These are phyloP conservation scores for Brassica napus DNA, from an alignment of 345 rosid genomes.

Conservation along the genomic window Da-Ae NC_063443.1:7749001-7749500, in stretches of 20 bases:
- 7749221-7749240: constrained; percentile 22
- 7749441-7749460: background rate
- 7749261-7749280: constrained; percentile 3
- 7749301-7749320: constrained; percentile 19
- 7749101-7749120: background rate
- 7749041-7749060: background rate
- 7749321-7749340: constrained; percentile 21
- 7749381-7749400: constrained; percentile 5
- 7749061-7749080: background rate
- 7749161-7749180: constrained; percentile 9
- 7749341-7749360: constrained; percentile 21
- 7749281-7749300: constrained; percentile 21
- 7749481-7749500: background rate
- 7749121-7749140: background rate
- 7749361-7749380: constrained; percentile 23
- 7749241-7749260: background rate
- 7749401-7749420: background rate
- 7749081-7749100: background rate
- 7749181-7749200: background rate
- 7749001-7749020: background rate
- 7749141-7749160: constrained; percentile 32
- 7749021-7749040: background rate
- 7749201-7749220: background rate
- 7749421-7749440: background rate
- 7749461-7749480: background rate